Evolutionary conservation across 305 asterid species (phyloP), one percentile per base, ranked within the genome.

Genomic region (Ruellia speciosa): DNA sequence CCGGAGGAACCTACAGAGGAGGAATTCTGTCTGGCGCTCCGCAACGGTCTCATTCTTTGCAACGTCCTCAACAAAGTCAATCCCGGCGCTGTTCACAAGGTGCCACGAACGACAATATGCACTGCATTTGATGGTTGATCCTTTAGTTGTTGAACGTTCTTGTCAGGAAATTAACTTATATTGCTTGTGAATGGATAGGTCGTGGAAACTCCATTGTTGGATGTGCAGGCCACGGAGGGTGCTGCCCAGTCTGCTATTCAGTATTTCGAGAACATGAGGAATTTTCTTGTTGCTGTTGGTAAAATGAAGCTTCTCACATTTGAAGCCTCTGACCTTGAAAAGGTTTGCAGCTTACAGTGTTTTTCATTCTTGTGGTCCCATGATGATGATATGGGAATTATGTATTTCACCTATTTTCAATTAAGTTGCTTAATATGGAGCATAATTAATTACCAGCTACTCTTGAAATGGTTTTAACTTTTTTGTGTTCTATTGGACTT

Each of bases 231-330:
- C 55, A 75, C 82, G 0, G 95, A 86, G 57, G 95, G 86, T 14
- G 96, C 97, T 5, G 97, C 97, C 14, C 94, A 89, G 54, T 86
- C 90, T 49, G 97, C 96, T 9, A 87, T 89, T 68, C 97, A 89
- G 75, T 89, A 87, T 65, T 87, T 89, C 43, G 97, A 89, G 79
- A 89, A 89, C 77, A 82, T 80, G 79, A 80, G 97, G 77, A 89
- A 89, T 63, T 88, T 89, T 37, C 85, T 89, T 11, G 81, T 74
- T 40, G 96, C 96, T 55, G 95, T 89, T 56, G 97, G 80, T 37
- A 76, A 75, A 40, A 84, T 89, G 95, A 88, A 84, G 81, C 89
- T 89, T 18, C 78, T 89, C 41, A 84, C 95, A 0, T 89, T 86
- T 47, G 95, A 83, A 72, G 94, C 94, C 9, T 86, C 97, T 58